Percentiles rank a stretch among this genome's conserved stretches.
Conservation (phyloP, 202 grass and related monocot genomes). For the Zizania palustris region DNA sequence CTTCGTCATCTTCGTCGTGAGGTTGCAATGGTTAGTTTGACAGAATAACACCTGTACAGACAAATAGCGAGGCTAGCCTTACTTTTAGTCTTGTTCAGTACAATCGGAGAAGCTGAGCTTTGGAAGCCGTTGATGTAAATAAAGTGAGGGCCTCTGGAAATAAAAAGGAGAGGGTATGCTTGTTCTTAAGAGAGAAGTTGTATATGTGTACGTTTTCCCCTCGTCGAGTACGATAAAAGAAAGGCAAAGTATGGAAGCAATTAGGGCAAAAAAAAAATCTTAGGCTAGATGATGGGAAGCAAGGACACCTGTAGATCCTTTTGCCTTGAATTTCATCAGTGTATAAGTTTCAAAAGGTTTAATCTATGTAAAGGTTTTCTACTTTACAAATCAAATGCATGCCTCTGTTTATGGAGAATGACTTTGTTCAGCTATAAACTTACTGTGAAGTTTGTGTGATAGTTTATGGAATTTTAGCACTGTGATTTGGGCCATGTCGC, state of each 20-base stretch:
- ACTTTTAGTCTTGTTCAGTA: constrained; percentile 54
- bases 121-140: constrained; percentile 81
- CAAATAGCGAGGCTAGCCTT: constrained; percentile 81
- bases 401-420: constrained; percentile 25
- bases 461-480: not conserved
- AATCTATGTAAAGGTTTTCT: constrained; percentile 50
- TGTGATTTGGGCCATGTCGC: no score
- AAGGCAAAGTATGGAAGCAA: constrained; percentile 44
- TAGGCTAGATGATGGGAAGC: constrained; percentile 74
- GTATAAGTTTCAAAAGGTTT: constrained; percentile 51
- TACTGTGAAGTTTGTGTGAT: not conserved
- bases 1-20: constrained; percentile 53
- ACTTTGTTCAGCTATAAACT: not conserved
- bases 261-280: constrained; percentile 43
- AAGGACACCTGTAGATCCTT: constrained; percentile 76
- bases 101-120: constrained; percentile 57
- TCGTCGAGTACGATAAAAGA: constrained; percentile 44
- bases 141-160: constrained; percentile 72
- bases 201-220: constrained; percentile 64
- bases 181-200: constrained; percentile 63
- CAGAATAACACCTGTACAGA: constrained; percentile 88
- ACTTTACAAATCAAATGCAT: constrained; percentile 46
- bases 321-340: constrained; percentile 75
- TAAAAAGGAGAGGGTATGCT: constrained; percentile 65
- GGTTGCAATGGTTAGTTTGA: constrained; percentile 47